phyloP scores from a whole-genome alignment of 2,329 filamentous ascomycete genomes.

The Calonectria honghensis region DNA sequence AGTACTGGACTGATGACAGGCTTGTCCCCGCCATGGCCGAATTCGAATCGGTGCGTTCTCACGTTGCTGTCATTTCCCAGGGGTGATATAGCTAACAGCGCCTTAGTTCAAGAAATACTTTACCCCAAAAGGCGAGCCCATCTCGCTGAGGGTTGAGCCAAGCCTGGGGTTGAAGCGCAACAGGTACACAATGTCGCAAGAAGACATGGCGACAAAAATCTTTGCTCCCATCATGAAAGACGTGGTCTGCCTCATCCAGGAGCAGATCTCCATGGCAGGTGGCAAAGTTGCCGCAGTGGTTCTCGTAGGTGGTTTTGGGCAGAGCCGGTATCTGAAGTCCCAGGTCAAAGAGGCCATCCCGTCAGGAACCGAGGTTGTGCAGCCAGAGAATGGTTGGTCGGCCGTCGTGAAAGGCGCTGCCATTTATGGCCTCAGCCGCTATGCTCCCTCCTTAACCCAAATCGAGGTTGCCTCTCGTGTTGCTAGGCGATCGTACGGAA shows the following conservation, averaged over 20 bases:
- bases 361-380: slow-evolving; percentile 64
- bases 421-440: slow-evolving; percentile 62
- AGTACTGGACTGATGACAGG: slow-evolving; percentile 65
- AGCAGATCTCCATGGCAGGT: slow-evolving; percentile 62
- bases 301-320: slow-evolving; percentile 70
- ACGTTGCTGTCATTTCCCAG: slow-evolving; percentile 61
- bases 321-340: slow-evolving; percentile 66
- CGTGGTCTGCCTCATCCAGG: slow-evolving; percentile 64
- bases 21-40: slow-evolving; percentile 63
- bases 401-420: slow-evolving; percentile 72
- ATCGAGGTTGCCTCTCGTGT: slow-evolving; percentile 60
- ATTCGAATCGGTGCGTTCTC: slow-evolving; percentile 64
- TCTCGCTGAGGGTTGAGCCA: slow-evolving; percentile 60
- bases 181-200: slow-evolving; percentile 60
- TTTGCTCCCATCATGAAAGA: slow-evolving; percentile 65
- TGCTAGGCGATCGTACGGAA: slow-evolving; percentile 62
- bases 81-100: slow-evolving; percentile 30
- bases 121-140: slow-evolving; percentile 59
- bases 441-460: slow-evolving; percentile 54
- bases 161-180: slow-evolving; percentile 59
- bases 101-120: slow-evolving; percentile 63
- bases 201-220: slow-evolving; percentile 79
- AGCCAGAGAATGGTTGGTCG: slow-evolving; percentile 69
- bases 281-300: slow-evolving; percentile 63
- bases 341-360: slow-evolving; percentile 61